Evolutionary conservation across 1,284 basidiomycete genomes (phyloP).

Genomic region (Peniophora sp.): DNA sequence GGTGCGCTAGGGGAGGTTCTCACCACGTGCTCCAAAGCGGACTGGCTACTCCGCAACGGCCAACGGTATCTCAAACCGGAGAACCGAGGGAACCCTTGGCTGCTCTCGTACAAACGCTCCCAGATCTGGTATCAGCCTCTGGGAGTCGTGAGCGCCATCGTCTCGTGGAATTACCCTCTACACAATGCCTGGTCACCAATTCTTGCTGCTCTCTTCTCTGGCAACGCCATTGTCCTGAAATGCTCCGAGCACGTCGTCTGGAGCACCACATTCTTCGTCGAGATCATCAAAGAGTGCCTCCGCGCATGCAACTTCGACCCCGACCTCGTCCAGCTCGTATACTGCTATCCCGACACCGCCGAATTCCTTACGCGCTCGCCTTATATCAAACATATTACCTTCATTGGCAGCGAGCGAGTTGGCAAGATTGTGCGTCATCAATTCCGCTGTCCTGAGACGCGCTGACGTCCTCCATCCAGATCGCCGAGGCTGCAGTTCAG

Average conservation of each 20-base stretch:
- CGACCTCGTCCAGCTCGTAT: conserved; percentile 81
- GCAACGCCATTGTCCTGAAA: conserved; percentile 88
- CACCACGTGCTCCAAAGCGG: conserved; percentile 83
- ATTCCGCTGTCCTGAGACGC: no score
- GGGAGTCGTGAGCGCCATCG: conserved; percentile 89
- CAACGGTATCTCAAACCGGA: conserved; percentile 69
- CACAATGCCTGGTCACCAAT: conserved; percentile 95
- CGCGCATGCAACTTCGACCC: conserved; percentile 69
- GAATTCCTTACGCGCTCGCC: conserved; percentile 76
- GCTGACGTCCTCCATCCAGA: conserved; percentile 29
- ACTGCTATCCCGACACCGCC: conserved; percentile 85
- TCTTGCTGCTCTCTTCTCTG: conserved; percentile 82
- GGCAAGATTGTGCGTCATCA: conserved; percentile 64
- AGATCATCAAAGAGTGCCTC: conserved; percentile 70
- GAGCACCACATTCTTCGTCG: conserved; percentile 79
- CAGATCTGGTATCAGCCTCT: conserved; percentile 87
- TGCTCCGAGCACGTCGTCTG: conserved; percentile 90
- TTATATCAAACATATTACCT: conserved; percentile 75
- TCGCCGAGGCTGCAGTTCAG: conserved; percentile 76
- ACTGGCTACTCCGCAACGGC: conserved; percentile 80
- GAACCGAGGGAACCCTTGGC: conserved; percentile 61
- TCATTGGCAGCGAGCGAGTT: conserved; percentile 90
- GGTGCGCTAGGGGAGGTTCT: conserved; percentile 86
- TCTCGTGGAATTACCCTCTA: conserved; percentile 91
- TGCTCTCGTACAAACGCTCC: conserved; percentile 81